Conservation (phyloP, 768 basidiomycete species). For the Punctularia strigosozonata region DNA sequence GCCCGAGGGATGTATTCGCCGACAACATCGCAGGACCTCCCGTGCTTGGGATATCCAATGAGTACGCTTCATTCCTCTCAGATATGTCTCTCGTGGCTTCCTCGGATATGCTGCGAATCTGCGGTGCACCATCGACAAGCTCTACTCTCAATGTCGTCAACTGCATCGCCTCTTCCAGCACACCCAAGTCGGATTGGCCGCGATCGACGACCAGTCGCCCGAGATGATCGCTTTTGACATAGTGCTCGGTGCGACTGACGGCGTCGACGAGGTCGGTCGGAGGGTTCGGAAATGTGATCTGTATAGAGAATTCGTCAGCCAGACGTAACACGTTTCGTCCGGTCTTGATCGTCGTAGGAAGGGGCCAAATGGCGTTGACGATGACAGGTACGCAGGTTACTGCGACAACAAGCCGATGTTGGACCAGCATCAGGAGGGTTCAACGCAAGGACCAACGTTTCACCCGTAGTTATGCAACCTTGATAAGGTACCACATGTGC, state of each 20-base stretch:
- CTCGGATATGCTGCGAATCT: constrained; percentile 30
- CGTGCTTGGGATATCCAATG: constrained; percentile 40
- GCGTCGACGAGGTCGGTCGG: constrained; percentile 52
- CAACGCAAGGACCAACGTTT: no score
- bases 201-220: constrained; percentile 48
- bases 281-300: constrained; percentile 22
- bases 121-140: constrained; percentile 17
- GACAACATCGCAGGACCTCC: constrained; percentile 41
- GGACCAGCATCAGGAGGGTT: no score
- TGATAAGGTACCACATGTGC: no score
- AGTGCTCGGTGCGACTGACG: constrained; percentile 31
- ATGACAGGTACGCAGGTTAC: no score
- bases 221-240: constrained; percentile 41
- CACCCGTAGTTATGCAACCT: no score
- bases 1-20: constrained; percentile 54
- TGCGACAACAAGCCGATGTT: no score
- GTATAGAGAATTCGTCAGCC: constrained; percentile 37
- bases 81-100: constrained; percentile 41
- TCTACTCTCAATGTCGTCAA: constrained; percentile 32
- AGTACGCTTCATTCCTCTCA: constrained; percentile 48
- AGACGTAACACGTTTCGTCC: constrained; percentile 26
- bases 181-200: constrained; percentile 32
- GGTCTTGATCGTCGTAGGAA: constrained; percentile 16
- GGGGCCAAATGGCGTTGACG: constrained; percentile 23
- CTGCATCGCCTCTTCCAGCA: constrained; percentile 25